Conservation (phyloP, 1,139 yeast species). For the Candida sp. region DNA sequence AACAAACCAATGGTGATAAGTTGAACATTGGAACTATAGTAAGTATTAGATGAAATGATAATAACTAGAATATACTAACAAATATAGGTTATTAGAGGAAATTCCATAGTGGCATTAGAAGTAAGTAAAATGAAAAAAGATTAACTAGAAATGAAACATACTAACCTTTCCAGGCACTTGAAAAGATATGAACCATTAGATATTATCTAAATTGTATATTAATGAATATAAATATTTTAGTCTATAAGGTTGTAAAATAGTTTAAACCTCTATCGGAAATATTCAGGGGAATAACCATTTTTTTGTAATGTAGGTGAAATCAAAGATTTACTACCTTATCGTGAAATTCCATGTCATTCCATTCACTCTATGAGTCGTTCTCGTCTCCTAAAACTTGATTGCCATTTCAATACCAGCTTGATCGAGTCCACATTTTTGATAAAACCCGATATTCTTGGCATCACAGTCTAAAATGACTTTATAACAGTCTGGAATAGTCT, state of each 20-base stretch:
- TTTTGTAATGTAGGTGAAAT: too few relatives aligned
- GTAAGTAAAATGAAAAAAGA: constrained; percentile 24
- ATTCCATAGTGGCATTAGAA: constrained; percentile 57
- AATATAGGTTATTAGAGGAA: constrained; percentile 51
- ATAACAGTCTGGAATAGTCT: constrained; percentile 60
- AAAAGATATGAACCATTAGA: constrained; percentile 15
- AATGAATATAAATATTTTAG: background rate
- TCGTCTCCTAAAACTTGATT: background rate
- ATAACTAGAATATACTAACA: constrained; percentile 18
- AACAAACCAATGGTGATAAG: constrained; percentile 45
- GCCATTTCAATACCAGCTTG: constrained; percentile 76
- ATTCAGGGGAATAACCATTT: too few relatives aligned
- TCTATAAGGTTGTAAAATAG: too few relatives aligned
- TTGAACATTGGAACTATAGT: constrained; percentile 55
- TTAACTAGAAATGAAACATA: background rate
- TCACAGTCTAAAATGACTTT: constrained; percentile 91
- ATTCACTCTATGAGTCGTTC: background rate
- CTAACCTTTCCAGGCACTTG: constrained; percentile 28
- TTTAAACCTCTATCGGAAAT: too few relatives aligned
- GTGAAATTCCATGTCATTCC: background rate
- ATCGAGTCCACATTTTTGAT: constrained; percentile 77
- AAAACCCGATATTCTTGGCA: constrained; percentile 74
- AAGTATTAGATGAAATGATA: constrained; percentile 14
- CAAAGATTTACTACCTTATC: too few relatives aligned
- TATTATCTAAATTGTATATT: background rate